Conservation (phyloP, 257 asterid genomes). For the Vinca minor region DNA sequence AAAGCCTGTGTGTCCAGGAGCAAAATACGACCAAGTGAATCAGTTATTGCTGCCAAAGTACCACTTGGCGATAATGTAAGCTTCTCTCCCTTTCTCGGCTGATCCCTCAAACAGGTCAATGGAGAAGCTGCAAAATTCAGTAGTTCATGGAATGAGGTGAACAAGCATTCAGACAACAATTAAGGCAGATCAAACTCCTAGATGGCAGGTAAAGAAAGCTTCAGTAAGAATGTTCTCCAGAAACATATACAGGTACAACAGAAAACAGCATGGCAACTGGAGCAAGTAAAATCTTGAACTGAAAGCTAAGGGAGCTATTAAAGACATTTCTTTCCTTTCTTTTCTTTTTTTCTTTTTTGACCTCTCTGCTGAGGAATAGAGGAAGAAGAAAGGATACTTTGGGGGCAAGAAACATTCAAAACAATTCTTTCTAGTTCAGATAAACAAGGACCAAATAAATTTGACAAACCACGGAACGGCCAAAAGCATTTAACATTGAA, state of each 20-base stretch:
- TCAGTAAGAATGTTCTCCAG: not conserved
- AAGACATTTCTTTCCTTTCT: not conserved
- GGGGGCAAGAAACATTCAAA: not conserved
- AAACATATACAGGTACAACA: not conserved
- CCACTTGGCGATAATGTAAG: conserved; percentile 93
- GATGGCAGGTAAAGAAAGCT: not conserved
- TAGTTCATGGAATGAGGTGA: conserved; percentile 12
- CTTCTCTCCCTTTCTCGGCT: conserved; percentile 93
- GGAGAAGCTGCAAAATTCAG: conserved; percentile 62
- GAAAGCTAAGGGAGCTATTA: not conserved
- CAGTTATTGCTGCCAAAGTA: conserved; percentile 91
- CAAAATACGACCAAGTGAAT: conserved; percentile 94
- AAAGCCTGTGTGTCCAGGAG: conserved; percentile 92
- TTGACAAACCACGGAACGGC: not conserved
- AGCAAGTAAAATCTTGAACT: not conserved
- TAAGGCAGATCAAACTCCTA: conserved; percentile 1
- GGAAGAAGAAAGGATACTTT: not conserved
- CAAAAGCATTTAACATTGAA: not conserved
- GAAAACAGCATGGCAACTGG: not conserved
- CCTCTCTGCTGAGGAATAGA: not conserved
- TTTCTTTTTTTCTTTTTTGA: no score
- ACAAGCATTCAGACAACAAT: conserved; percentile 12
- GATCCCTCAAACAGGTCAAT: conserved; percentile 85
- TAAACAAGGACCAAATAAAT: not conserved
- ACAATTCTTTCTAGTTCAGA: not conserved